Evolutionary conservation across 257 asterid genomes (phyloP).

Genomic region (Fraxinus americana): DNA sequence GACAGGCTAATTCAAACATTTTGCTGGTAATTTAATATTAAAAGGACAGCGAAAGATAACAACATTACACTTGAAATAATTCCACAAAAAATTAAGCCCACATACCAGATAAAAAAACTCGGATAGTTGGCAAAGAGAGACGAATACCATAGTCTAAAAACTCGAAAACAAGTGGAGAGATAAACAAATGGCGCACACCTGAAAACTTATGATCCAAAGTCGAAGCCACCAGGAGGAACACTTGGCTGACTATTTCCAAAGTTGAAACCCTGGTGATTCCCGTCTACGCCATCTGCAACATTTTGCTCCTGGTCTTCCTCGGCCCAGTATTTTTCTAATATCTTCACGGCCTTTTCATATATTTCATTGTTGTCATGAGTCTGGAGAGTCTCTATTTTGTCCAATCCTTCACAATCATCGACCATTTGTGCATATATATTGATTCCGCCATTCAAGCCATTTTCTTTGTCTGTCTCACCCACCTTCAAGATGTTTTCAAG

Average conservation of each 20-base stretch:
- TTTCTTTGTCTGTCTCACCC: constrained; percentile 53
- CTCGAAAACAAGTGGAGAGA: constrained; percentile 9
- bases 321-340: constrained; percentile 22
- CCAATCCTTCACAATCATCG: constrained; percentile 20
- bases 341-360: constrained; percentile 13
- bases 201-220: constrained; percentile 44
- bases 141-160: constrained; percentile 15
- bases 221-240: constrained; percentile 72
- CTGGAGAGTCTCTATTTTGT: constrained; percentile 18
- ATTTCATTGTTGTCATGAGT: constrained; percentile 16
- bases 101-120: constrained; percentile 51
- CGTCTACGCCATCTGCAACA: constrained; percentile 41
- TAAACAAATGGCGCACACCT: constrained; percentile 3
- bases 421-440: constrained; percentile 22
- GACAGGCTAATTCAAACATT: background rate
- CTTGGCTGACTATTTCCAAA: constrained; percentile 60
- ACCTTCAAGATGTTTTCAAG: constrained; percentile 34
- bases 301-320: constrained; percentile 26
- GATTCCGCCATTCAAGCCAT: constrained; percentile 30
- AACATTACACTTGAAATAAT: constrained; percentile 22
- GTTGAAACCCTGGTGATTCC: constrained; percentile 50
- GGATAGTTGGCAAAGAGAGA: constrained; percentile 33
- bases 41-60: background rate
- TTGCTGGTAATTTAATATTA: constrained; percentile 11
- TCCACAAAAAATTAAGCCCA: constrained; percentile 22